Percentiles rank a stretch among this genome's conserved stretches.
phyloP scores from a whole-genome alignment of 2,329 filamentous ascomycete genomes.

The Phialophora verrucosa region DNA sequence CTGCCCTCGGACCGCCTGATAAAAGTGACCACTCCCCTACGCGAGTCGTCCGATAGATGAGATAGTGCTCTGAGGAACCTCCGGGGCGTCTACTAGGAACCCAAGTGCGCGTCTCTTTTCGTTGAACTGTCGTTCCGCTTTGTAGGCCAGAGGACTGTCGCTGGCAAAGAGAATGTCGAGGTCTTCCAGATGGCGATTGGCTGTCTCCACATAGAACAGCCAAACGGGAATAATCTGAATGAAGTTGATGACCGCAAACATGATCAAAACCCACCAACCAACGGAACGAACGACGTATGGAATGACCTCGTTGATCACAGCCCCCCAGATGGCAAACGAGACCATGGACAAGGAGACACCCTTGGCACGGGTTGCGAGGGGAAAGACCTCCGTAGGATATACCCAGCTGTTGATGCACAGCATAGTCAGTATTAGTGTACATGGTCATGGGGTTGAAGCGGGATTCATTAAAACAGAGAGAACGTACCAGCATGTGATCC shows the following conservation, averaged over 20 bases:
- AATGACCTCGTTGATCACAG: slow-evolving; percentile 44
- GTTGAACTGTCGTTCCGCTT: slow-evolving; percentile 38
- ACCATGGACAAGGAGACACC: slow-evolving; percentile 40
- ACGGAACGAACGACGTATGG: slow-evolving; percentile 45
- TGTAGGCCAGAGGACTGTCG: slow-evolving; percentile 40
- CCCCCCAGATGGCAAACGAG: slow-evolving; percentile 42
- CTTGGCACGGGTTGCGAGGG: slow-evolving; percentile 38
- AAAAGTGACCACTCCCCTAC: too few relatives aligned
- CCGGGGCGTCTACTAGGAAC: neutral
- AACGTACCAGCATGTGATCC: slow-evolving; percentile 41
- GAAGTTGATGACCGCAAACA: slow-evolving; percentile 44
- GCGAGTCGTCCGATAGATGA: too few relatives aligned
- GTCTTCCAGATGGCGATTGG: slow-evolving; percentile 45
- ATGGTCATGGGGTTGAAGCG: too few relatives aligned
- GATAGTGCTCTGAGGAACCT: neutral
- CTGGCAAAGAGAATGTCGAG: slow-evolving; percentile 43
- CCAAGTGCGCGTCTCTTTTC: slow-evolving; percentile 12
- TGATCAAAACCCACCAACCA: slow-evolving; percentile 44
- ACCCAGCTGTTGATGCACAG: slow-evolving; percentile 31
- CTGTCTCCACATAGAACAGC: slow-evolving; percentile 47
- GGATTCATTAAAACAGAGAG: neutral
- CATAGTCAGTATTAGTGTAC: too few relatives aligned
- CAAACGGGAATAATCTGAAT: slow-evolving; percentile 42
- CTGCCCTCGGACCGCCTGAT: too few relatives aligned
- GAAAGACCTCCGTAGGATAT: slow-evolving; percentile 40